Base-by-base conservation (phyloP, 768 basidiomycete species). In the Suillus ampliporus region DNA sequence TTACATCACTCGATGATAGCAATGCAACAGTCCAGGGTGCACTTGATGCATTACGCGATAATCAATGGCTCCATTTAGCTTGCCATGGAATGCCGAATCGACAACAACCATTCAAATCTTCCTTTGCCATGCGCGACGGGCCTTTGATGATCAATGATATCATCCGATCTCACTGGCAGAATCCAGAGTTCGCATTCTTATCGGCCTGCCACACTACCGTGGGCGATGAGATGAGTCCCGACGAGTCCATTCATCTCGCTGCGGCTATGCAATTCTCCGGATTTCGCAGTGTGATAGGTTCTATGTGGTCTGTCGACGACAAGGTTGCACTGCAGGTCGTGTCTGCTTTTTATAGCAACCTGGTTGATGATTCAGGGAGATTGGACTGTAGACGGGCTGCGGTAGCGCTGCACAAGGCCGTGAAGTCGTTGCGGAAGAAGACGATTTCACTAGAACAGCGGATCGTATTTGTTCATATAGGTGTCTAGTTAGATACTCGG, bases 171-270 rank as follows among this genome's bases (percentile, higher is more conserved):
- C 26, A 58, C 23, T n/a, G 48, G 21, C 43, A 34, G 21, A 34
- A 37, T 31, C 56, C 54, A 21, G 61, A 48, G 26, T 62, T 62
- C 10, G 61, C 61, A n/a, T 62, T 58, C 46, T 56, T 72, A 26
- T 70, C 69, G 34, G 70, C 71, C 5, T 72, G 71, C 46, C 58
- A 68, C 26, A 72, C 71, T 15, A 68, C 70, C 10, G 63, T 58
- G 13, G 70, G 70, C 9, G 60, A 67, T 23, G 34, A 31, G 14
- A 51, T 23, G 34, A 62, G 59, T 2, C 66, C 67, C 2, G 67
- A 69, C 21, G 70, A 72, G 54, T 51, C 56, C 10, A 52, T 71
- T 4, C 71, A 72, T 57, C 62, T 72, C 10, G 70, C 70, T 19
- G 66, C 71, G 17, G 70, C 65, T 3, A 60, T 72, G 68, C 62